These are phyloP conservation scores for Hordeum pubiflorum DNA, from an alignment of 202 grass and related monocot species.

Conservation along the genomic window DNA sequence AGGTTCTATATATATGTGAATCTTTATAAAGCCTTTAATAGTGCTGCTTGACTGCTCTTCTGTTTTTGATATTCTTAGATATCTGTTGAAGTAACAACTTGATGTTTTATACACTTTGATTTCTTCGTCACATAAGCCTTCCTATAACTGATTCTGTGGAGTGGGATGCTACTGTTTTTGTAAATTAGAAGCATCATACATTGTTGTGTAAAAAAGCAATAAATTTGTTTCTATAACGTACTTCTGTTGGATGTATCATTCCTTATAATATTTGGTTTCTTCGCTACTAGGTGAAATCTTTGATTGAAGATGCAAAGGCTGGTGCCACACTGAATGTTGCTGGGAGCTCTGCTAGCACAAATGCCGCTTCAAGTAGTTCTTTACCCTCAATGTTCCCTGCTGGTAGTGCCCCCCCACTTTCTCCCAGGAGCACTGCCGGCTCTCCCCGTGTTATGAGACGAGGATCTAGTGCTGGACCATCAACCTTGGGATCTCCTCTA, in stretches of 20 bases:
- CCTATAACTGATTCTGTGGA: not conserved
- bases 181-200: not conserved
- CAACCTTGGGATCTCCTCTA: conserved; percentile 82
- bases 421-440: conserved; percentile 80
- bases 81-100: not conserved
- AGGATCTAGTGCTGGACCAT: conserved; percentile 52
- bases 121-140: not conserved
- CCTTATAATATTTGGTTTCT: conserved; percentile 26
- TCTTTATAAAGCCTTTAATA: not conserved
- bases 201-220: not conserved
- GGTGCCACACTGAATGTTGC: conserved; percentile 49
- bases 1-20: not conserved
- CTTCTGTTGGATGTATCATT: conserved; percentile 8
- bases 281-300: conserved; percentile 61
- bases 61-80: not conserved
- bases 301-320: conserved; percentile 83
- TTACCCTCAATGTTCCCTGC: conserved; percentile 93
- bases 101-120: not conserved
- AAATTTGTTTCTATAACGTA: not conserved
- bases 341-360: conserved; percentile 49
- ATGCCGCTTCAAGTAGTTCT: conserved; percentile 55
- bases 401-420: conserved; percentile 93
- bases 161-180: not conserved
- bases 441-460: conserved; percentile 79
- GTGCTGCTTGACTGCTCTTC: not conserved